These are phyloP conservation scores for Blastomyces silverae DNA, from an alignment of 2,329 filamentous ascomycete genomes.

Conservation along the genomic window DNA sequence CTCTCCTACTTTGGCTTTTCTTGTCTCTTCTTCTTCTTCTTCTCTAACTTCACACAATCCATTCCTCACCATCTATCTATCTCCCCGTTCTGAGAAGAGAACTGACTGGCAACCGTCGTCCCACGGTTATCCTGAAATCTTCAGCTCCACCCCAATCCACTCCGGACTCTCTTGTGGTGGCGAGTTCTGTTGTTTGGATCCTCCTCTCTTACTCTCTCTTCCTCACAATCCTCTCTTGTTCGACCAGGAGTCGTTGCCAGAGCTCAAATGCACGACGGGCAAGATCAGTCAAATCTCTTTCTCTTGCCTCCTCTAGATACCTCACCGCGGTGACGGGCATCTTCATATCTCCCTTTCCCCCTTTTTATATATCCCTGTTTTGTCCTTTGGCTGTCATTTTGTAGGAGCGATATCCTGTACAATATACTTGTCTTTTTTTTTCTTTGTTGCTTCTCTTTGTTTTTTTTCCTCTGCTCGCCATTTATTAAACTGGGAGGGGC, in stretches of 20 bases:
- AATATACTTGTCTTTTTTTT: conserved; percentile 35
- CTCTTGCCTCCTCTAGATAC: conserved; percentile 38
- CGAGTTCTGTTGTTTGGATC: conserved; percentile 9
- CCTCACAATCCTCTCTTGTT: not conserved
- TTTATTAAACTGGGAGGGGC: conserved; percentile 11
- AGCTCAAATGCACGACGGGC: conserved; percentile 43
- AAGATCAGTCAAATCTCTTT: conserved; percentile 34
- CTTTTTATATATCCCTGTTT: conserved; percentile 20
- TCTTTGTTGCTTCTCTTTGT: conserved; percentile 19
- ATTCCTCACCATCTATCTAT: conserved; percentile 17
- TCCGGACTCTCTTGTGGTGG: not conserved
- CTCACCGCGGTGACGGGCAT: conserved; percentile 41
- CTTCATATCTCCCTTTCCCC: conserved; percentile 15
- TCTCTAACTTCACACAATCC: conserved; percentile 7
- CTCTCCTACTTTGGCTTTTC: conserved; percentile 3
- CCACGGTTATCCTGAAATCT: conserved; percentile 11
- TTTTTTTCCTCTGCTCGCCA: conserved; percentile 13
- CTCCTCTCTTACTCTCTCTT: not conserved
- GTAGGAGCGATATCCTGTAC: conserved; percentile 40
- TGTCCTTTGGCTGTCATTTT: conserved; percentile 29
- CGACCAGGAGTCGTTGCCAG: conserved; percentile 19
- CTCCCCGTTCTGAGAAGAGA: conserved; percentile 9
- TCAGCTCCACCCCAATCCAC: not conserved
- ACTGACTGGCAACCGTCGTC: conserved; percentile 9
- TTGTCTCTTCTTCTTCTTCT: conserved; percentile 12